Percentiles rank a stretch among this genome's conserved stretches.
phyloP scores from a whole-genome alignment of 768 basidiomycete species.

The Tremella yokohamensis region DNA sequence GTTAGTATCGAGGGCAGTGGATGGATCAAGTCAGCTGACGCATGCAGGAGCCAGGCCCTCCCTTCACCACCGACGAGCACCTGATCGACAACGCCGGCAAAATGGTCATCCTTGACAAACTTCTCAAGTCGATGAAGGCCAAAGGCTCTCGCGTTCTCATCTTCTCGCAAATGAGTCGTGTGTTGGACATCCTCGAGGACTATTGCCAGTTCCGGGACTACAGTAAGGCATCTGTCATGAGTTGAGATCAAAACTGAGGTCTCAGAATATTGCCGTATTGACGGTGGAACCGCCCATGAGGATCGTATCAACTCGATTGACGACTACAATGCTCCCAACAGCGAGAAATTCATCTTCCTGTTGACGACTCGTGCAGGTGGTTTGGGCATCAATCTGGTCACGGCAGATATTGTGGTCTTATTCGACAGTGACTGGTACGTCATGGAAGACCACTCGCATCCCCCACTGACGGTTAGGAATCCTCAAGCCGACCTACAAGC shows the following conservation, averaged over 20 bases:
- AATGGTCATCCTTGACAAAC: slow-evolving; percentile 95
- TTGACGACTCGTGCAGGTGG: slow-evolving; percentile 96
- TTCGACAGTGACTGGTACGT: slow-evolving; percentile 93
- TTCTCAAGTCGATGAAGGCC: slow-evolving; percentile 77
- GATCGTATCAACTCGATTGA: slow-evolving; percentile 94
- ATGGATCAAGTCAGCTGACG: neutral
- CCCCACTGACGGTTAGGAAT: slow-evolving; percentile 62
- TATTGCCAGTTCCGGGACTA: slow-evolving; percentile 88
- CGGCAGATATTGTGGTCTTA: slow-evolving; percentile 88
- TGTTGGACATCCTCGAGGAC: slow-evolving; percentile 94
- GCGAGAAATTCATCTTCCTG: slow-evolving; percentile 94
- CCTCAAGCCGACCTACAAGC: slow-evolving; percentile 98
- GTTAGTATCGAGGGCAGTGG: slow-evolving; percentile 16
- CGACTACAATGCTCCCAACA: slow-evolving; percentile 90
- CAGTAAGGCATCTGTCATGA: slow-evolving; percentile 57
- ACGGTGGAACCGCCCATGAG: slow-evolving; percentile 92
- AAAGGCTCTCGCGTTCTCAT: slow-evolving; percentile 95
- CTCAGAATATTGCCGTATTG: slow-evolving; percentile 91
- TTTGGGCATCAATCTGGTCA: slow-evolving; percentile 91
- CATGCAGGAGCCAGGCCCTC: slow-evolving; percentile 85
- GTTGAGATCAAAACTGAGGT: neutral
- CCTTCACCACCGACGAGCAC: slow-evolving; percentile 97
- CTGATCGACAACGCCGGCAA: slow-evolving; percentile 90
- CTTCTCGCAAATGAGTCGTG: slow-evolving; percentile 99
- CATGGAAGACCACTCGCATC: neutral